These are phyloP conservation scores for Rasamsonia emersonii DNA, from an alignment of 2,329 filamentous ascomycete species.

Conservation along the genomic window DNA sequence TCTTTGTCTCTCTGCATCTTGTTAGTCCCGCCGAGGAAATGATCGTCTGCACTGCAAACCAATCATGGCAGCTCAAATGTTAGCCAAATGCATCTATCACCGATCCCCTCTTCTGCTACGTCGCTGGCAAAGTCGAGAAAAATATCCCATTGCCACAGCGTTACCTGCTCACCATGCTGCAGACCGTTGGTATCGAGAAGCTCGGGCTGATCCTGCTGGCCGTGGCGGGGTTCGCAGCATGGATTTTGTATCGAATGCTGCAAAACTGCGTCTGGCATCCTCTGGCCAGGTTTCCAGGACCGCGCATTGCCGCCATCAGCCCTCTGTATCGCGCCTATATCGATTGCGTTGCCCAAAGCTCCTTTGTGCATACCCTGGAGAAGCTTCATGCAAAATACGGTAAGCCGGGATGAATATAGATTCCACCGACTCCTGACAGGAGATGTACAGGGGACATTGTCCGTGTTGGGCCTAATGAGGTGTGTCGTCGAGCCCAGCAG, in stretches of 20 bases:
- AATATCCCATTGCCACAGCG: no score
- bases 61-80: no score
- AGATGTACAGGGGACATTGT: constrained; percentile 12
- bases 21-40: no score
- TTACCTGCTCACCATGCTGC: no score
- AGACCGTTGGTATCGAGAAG: no score
- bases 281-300: constrained; percentile 19
- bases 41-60: no score
- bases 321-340: constrained; percentile 18
- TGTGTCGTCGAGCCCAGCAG: constrained; percentile 4
- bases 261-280: constrained; percentile 12
- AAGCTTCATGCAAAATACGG: constrained; percentile 13
- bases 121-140: no score
- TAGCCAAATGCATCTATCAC: no score
- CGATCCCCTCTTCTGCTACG: no score
- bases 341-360: constrained; percentile 13
- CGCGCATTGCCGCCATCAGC: constrained; percentile 17
- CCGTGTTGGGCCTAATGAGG: constrained; percentile 15
- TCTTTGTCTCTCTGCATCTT: no score
- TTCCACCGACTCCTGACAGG: background rate
- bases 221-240: background rate
- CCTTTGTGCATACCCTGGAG: constrained; percentile 10
- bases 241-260: constrained; percentile 1
- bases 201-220: no score
- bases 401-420: constrained; percentile 1